Percentiles rank a stretch among this genome's conserved stretches.
These are phyloP conservation scores for Dictyophora rubrovolvata DNA, from an alignment of 768 basidiomycete genomes.

Conservation along the genomic window DNA sequence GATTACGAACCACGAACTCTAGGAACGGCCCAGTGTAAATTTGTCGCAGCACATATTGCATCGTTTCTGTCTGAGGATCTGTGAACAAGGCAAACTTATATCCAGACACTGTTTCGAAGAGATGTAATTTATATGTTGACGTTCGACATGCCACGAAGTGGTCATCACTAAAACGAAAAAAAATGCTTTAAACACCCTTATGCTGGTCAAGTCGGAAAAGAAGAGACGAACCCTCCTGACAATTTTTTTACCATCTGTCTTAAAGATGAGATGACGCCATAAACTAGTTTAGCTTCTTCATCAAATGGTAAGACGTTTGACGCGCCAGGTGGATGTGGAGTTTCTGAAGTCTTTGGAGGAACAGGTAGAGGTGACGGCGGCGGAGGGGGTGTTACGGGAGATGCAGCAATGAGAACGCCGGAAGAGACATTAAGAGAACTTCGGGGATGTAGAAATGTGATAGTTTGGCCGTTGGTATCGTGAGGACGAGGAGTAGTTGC, in stretches of 20 bases:
- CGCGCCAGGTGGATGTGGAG: slow-evolving; percentile 21
- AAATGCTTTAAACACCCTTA: neutral
- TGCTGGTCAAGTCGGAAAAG: neutral
- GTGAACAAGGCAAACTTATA: slow-evolving; percentile 95
- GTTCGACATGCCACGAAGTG: slow-evolving; percentile 86
- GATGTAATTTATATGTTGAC: slow-evolving; percentile 84
- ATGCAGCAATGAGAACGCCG: slow-evolving; percentile 58
- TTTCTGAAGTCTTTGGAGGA: slow-evolving; percentile 17
- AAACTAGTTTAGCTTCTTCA: slow-evolving; percentile 95
- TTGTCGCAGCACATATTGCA: slow-evolving; percentile 75
- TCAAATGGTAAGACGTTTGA: slow-evolving; percentile 77
- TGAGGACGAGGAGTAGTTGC: slow-evolving; percentile 36
- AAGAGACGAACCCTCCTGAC: slow-evolving; percentile 56
- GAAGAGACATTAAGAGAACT: slow-evolving; percentile 56
- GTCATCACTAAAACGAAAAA: slow-evolving; percentile 60
- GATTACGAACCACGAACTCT: slow-evolving; percentile 90
- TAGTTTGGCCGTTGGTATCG: slow-evolving; percentile 23
- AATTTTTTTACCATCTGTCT: slow-evolving; percentile 94
- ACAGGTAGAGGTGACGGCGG: slow-evolving; percentile 28
- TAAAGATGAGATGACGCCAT: slow-evolving; percentile 86
- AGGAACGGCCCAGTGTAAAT: slow-evolving; percentile 91
- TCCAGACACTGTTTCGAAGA: slow-evolving; percentile 83
- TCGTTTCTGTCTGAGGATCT: slow-evolving; percentile 74
- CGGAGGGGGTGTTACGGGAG: slow-evolving; percentile 19
- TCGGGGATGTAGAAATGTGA: slow-evolving; percentile 44